Conservation (phyloP, 2,329 filamentous ascomycete genomes). For the Aspergillus neotritici region DNA sequence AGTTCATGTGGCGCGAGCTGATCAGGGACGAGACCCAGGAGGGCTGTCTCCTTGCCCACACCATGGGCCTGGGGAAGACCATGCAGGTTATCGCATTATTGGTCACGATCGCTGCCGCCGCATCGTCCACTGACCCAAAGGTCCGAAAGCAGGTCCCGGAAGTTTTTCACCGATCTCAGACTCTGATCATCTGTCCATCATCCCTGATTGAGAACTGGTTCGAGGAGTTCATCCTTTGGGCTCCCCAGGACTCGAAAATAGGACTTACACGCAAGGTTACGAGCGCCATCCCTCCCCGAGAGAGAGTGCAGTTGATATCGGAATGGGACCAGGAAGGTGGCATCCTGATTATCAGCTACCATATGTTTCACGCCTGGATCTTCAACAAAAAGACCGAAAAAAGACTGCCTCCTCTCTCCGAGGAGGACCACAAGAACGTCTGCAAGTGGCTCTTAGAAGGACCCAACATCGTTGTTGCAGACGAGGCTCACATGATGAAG, state of each 20-base stretch:
- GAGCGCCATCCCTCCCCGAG: constrained; percentile 25
- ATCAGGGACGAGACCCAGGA: constrained; percentile 58
- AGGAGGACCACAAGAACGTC: constrained; percentile 36
- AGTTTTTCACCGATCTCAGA: constrained; percentile 56
- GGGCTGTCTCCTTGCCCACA: constrained; percentile 78
- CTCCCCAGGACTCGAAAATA: constrained; percentile 48
- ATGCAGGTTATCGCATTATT: constrained; percentile 88
- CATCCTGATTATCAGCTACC: constrained; percentile 70
- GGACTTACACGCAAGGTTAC: constrained; percentile 56
- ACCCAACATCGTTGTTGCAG: constrained; percentile 70
- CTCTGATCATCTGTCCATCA: constrained; percentile 70
- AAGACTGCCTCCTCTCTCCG: constrained; percentile 24
- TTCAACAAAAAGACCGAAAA: constrained; percentile 28
- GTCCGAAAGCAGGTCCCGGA: constrained; percentile 63
- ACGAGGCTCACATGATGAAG: constrained; percentile 80
- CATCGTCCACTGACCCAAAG: constrained; percentile 51
- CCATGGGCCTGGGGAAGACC: constrained; percentile 89
- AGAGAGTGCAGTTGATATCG: constrained; percentile 46
- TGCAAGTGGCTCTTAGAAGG: constrained; percentile 50
- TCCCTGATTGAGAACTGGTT: constrained; percentile 74
- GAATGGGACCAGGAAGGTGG: constrained; percentile 63
- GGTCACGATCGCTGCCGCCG: constrained; percentile 63
- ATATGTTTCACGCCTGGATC: constrained; percentile 54
- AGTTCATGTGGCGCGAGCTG: constrained; percentile 84
- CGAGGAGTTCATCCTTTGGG: constrained; percentile 70